phyloP scores from a whole-genome alignment of 352 stramenopile genomes.

The Phytophthora nicotianae region DNA sequence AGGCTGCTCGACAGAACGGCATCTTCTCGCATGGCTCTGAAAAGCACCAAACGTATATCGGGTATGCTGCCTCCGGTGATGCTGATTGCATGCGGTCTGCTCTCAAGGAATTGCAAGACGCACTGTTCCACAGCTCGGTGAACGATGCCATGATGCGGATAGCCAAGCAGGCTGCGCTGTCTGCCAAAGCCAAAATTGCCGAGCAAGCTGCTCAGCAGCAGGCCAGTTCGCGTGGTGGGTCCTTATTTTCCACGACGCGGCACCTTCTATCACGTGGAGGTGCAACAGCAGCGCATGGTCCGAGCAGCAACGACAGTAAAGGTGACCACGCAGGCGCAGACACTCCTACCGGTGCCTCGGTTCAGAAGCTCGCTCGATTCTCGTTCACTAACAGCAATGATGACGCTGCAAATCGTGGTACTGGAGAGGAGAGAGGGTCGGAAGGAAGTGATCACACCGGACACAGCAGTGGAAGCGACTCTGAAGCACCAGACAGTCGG shows the following conservation, averaged over 20 bases:
- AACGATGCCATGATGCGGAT: constrained; percentile 87
- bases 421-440: constrained; percentile 44
- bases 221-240: constrained; percentile 55
- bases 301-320: constrained; percentile 35
- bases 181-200: constrained; percentile 81
- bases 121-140: constrained; percentile 72
- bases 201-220: constrained; percentile 80
- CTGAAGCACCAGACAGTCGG: constrained; percentile 30
- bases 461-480: constrained; percentile 54
- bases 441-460: constrained; percentile 47
- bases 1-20: constrained; percentile 66
- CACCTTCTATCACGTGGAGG: constrained; percentile 60
- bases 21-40: constrained; percentile 76
- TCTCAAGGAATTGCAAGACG: constrained; percentile 62
- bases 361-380: constrained; percentile 56
- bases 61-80: constrained; percentile 51
- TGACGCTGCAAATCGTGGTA: constrained; percentile 38
- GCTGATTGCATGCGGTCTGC: constrained; percentile 61
- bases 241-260: constrained; percentile 74
- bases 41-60: constrained; percentile 57
- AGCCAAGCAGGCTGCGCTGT: constrained; percentile 77
- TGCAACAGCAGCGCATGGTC: constrained; percentile 23
- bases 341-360: constrained; percentile 62
- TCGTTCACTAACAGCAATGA: constrained; percentile 43
- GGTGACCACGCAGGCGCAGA: constrained; percentile 36